Conservation (phyloP, 306 rosid species). For the Rosa persica region DNA sequence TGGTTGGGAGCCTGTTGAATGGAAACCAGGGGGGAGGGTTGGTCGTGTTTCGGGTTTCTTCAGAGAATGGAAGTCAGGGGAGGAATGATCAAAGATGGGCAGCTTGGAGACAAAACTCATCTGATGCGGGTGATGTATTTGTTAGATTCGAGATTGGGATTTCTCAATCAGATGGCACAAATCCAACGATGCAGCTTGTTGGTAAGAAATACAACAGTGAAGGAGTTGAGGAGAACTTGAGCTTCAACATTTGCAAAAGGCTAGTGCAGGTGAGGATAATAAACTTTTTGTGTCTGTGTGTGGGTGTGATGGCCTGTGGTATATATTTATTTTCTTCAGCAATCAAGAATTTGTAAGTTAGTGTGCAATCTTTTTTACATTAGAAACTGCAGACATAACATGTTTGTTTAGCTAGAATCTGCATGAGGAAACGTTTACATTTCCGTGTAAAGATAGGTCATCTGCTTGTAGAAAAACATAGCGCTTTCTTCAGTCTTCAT, state of each 20-base stretch:
- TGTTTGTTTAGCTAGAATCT: constrained; percentile 7
- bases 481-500: background rate
- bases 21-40: constrained; percentile 55
- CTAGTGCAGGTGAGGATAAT: constrained; percentile 80
- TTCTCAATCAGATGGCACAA: constrained; percentile 55
- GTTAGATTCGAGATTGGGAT: constrained; percentile 83
- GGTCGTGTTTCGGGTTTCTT: constrained; percentile 58
- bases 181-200: constrained; percentile 35
- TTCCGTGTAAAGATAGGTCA: background rate
- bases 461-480: background rate
- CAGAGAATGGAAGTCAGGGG: constrained; percentile 83
- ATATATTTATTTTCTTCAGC: background rate
- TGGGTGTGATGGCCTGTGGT: background rate
- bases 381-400: background rate
- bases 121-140: constrained; percentile 78
- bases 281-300: background rate
- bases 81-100: constrained; percentile 83
- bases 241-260: constrained; percentile 88
- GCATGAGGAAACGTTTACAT: background rate
- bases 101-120: constrained; percentile 74
- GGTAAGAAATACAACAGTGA: constrained; percentile 59
- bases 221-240: constrained; percentile 68
- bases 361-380: background rate
- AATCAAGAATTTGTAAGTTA: background rate
- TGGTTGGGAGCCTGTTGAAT: constrained; percentile 85